Conservation (phyloP, 495 filamentous ascomycete genomes). For the Xylaria scruposa region DNA sequence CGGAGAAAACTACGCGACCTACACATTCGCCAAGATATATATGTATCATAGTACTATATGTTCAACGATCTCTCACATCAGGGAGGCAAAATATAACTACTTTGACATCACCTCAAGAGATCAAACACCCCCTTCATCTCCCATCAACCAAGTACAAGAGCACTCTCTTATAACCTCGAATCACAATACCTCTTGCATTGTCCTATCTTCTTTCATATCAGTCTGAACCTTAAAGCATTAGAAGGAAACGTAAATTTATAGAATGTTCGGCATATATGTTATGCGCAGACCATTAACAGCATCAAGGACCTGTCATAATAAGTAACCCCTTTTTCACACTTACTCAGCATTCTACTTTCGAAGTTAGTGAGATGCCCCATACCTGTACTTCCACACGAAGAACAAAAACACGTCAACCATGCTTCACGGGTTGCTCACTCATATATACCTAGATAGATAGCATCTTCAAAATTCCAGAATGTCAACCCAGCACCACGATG, state of each 20-base stretch:
- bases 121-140: neutral
- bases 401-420: neutral
- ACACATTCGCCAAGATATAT: neutral
- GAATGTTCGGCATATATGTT: neutral
- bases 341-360: neutral
- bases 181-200: neutral
- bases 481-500: neutral
- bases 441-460: neutral
- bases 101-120: neutral
- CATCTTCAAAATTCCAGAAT: neutral
- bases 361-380: neutral
- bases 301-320: neutral
- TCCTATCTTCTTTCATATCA: neutral
- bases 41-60: neutral
- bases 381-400: neutral
- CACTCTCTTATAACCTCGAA: neutral
- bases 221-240: neutral
- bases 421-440: neutral
- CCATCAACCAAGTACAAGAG: neutral
- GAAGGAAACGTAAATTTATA: neutral
- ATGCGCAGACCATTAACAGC: neutral
- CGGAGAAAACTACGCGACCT: too few species aligned
- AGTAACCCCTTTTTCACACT: neutral
- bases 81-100: neutral
- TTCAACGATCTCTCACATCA: neutral